Evolutionary conservation across 495 filamentous ascomycete species (phyloP).

Genomic region (Venustampulla echinocandica): DNA sequence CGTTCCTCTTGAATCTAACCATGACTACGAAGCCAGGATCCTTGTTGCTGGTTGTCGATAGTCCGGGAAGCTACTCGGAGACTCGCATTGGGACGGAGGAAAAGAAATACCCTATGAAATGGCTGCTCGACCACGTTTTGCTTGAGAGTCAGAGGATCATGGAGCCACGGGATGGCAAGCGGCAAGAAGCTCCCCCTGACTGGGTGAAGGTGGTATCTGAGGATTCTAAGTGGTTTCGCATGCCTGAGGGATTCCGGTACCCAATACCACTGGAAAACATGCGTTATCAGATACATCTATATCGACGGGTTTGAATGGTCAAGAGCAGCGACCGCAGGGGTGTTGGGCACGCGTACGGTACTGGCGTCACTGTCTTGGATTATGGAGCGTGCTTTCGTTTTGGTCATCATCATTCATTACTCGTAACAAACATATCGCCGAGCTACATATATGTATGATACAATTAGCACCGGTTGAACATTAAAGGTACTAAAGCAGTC

Average conservation of each 20-base stretch:
- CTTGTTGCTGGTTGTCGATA: conserved; percentile 80
- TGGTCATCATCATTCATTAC: conserved; percentile 7
- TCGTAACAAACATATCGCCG: not conserved
- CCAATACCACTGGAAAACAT: conserved; percentile 86
- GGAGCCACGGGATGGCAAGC: conserved; percentile 16
- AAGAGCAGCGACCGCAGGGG: not conserved
- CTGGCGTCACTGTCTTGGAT: no score
- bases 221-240: conserved; percentile 78
- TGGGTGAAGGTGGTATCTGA: conserved; percentile 68
- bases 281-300: conserved; percentile 87
- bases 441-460: not conserved
- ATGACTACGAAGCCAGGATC: conserved; percentile 45
- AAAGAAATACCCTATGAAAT: conserved; percentile 86
- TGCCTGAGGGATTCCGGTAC: conserved; percentile 59
- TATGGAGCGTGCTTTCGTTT: no score
- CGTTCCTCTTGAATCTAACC: conserved; percentile 59
- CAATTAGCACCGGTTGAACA: conserved; percentile 36
- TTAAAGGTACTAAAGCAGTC: conserved; percentile 37
- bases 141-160: conserved; percentile 30
- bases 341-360: not conserved
- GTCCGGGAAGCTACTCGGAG: conserved; percentile 84
- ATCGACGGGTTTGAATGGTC: conserved; percentile 27
- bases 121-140: conserved; percentile 79
- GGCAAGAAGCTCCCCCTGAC: conserved; percentile 10
- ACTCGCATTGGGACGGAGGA: conserved; percentile 51